Conservation (phyloP, 108 stramenopile genomes). For the Cyclotella cryptica region DNA sequence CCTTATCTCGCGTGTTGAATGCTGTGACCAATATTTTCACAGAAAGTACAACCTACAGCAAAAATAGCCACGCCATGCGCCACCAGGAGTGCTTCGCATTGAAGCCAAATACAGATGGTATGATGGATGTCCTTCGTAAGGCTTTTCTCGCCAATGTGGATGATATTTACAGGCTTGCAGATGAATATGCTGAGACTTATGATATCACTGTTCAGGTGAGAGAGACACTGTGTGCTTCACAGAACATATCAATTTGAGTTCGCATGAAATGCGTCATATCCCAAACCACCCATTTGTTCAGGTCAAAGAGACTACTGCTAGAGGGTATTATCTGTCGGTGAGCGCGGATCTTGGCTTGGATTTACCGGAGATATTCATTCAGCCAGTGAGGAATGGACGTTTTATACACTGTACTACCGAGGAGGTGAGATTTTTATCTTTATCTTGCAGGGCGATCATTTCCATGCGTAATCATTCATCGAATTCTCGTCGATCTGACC, state of each 20-base stretch:
- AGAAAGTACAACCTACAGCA: conserved; percentile 71
- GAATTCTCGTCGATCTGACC: background rate
- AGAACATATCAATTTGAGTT: too few species aligned
- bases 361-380: conserved; percentile 82
- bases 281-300: conserved; percentile 34
- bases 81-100: conserved; percentile 94
- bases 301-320: conserved; percentile 71
- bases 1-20: conserved; percentile 62
- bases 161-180: conserved; percentile 89
- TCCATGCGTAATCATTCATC: background rate
- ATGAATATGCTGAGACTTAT: conserved; percentile 84
- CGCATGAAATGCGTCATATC: too few species aligned
- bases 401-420: conserved; percentile 90
- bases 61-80: conserved; percentile 85
- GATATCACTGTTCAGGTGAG: conserved; percentile 79
- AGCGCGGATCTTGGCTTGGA: conserved; percentile 62
- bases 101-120: conserved; percentile 81
- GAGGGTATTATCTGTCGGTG: conserved; percentile 85
- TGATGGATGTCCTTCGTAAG: conserved; percentile 87
- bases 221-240: too few species aligned
- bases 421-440: conserved; percentile 55
- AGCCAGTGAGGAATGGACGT: conserved; percentile 73
- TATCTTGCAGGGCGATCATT: background rate
- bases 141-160: conserved; percentile 91
- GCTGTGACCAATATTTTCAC: conserved; percentile 78